These are phyloP conservation scores for Brasenia schreberi DNA, from an alignment of 164 flowering plant species.

Conservation along the genomic window DNA sequence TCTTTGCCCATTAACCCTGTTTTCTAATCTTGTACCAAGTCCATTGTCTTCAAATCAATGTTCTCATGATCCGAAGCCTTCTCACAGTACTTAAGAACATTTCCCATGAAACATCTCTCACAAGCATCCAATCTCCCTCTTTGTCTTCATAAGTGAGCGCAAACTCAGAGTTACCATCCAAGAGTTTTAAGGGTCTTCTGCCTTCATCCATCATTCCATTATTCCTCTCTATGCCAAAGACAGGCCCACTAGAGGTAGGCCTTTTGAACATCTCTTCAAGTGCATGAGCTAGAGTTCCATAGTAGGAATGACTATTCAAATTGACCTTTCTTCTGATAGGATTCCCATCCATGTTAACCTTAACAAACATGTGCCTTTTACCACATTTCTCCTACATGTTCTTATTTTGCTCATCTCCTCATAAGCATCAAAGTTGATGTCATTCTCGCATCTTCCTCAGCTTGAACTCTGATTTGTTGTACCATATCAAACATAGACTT, in stretches of 20 bases:
- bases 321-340: slow-evolving; percentile 88
- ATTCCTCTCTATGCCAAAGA: slow-evolving; percentile 19
- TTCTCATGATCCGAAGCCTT: slow-evolving; percentile 73
- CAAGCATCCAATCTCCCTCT: slow-evolving; percentile 89
- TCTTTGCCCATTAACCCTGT: no score
- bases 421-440: slow-evolving; percentile 4
- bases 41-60: slow-evolving; percentile 62
- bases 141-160: slow-evolving; percentile 76
- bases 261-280: slow-evolving; percentile 69
- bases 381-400: slow-evolving; percentile 10
- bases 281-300: slow-evolving; percentile 49
- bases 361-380: slow-evolving; percentile 31
- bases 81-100: slow-evolving; percentile 62
- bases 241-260: slow-evolving; percentile 13
- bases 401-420: slow-evolving; percentile 16
- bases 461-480: slow-evolving; percentile 39
- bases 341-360: slow-evolving; percentile 91
- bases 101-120: slow-evolving; percentile 86
- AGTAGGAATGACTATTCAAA: slow-evolving; percentile 52
- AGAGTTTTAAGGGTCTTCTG: slow-evolving; percentile 29
- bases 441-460: slow-evolving; percentile 14
- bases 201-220: slow-evolving; percentile 10
- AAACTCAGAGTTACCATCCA: slow-evolving; percentile 75
- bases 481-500: no score
- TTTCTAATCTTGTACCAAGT: slow-evolving; percentile 28